phyloP scores from a whole-genome alignment of 352 stramenopile genomes.

The Aphanomyces euteiches region DNA sequence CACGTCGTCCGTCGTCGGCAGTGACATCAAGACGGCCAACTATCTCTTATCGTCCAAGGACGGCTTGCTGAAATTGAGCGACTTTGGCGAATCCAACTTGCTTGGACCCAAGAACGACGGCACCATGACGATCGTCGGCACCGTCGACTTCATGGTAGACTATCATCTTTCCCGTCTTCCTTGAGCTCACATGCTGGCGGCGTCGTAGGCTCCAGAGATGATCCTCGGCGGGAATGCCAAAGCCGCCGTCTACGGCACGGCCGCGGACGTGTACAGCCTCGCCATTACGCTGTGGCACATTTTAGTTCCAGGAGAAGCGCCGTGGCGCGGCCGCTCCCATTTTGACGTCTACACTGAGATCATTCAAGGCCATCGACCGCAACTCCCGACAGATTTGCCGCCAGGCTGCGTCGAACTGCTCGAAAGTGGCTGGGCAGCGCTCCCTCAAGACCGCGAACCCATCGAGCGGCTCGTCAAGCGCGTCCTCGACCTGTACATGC shows the following conservation, averaged over 20 bases:
- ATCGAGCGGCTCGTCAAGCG: conserved; percentile 72
- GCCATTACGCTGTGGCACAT: conserved; percentile 88
- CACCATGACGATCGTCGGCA: conserved; percentile 83
- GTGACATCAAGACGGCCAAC: conserved; percentile 84
- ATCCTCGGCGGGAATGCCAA: conserved; percentile 68
- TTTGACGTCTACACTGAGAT: conserved; percentile 78
- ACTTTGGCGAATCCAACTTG: conserved; percentile 85
- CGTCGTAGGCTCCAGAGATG: conserved; percentile 30
- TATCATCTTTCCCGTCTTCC: too few relatives aligned
- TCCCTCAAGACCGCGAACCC: conserved; percentile 64
- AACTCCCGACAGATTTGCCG: conserved; percentile 56
- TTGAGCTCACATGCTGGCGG: too few relatives aligned
- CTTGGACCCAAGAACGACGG: conserved; percentile 48
- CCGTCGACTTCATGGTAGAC: conserved; percentile 75
- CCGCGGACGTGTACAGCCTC: conserved; percentile 78
- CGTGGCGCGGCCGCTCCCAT: conserved; percentile 69
- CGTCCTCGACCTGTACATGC: conserved; percentile 72
- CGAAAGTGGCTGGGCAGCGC: conserved; percentile 62
- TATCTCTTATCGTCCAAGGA: conserved; percentile 69
- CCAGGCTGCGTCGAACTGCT: conserved; percentile 69
- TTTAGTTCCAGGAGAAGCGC: conserved; percentile 68
- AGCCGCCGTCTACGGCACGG: conserved; percentile 63
- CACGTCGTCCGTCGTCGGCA: neutral
- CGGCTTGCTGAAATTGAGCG: conserved; percentile 73
- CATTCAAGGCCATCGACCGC: conserved; percentile 64